Evolutionary conservation across 768 basidiomycete genomes (phyloP), one percentile per base, ranked within the genome.

Genomic region (Russula earlei): DNA sequence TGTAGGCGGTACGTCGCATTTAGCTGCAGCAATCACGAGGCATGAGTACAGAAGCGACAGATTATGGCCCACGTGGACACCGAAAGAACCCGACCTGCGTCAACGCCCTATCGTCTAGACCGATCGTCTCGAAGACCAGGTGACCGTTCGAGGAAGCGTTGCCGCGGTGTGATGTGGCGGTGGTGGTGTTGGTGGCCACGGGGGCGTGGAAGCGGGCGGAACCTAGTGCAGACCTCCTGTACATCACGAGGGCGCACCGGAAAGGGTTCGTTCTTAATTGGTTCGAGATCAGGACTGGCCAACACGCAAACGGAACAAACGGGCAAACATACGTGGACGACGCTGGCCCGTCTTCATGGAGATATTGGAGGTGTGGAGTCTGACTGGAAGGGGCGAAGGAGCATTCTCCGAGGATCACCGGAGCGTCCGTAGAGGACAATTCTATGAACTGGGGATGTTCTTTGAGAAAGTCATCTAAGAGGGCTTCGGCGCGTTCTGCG

Each of bases 1-100:
- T 60, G 59, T 24, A 60, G 24, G 34, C 59, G 59, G 45, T 58
- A 57, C 14, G 59, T 52, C 22, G 59, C 59, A 22, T 60, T 60
- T 22, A 60, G 29, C 59, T 60, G 29, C 29, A 31, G 29, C 29
- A 31, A 31, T 31, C 29, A 31, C n/a, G n/a, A n/a, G n/a, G n/a
- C n/a, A n/a, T n/a, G n/a, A n/a, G n/a, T n/a, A n/a, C n/a, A n/a
- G n/a, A n/a, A n/a, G n/a, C n/a, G n/a, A n/a, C n/a, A n/a, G n/a
- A n/a, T n/a, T n/a, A 20, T 5, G 19, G 2, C 27, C n/a, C 40
- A 46, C 42, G 14, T 15, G 29, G 3, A 31, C 5, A 2, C 10
- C 10, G 10, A 29, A 22, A 31, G 49, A 49, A 57, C 40, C 56
- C n/a, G 2, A 48, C 46, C 46, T 42, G 55, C 24, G 46, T 58